phyloP scores from a whole-genome alignment of 176 grass and related monocot genomes.

The Eragrostis curvula region DNA sequence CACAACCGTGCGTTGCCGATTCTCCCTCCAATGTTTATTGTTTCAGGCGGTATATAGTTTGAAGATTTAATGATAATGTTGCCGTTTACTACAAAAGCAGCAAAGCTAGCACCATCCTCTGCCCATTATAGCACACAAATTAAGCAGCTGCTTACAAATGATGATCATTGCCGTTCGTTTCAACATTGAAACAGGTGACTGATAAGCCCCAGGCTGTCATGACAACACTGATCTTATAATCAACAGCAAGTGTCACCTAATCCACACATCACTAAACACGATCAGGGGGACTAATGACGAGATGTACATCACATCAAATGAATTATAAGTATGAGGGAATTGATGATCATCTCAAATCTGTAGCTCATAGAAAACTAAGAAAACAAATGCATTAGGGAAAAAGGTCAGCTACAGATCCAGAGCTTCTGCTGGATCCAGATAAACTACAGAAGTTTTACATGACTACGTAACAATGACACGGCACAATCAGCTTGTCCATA shows the following conservation, averaged over 20 bases:
- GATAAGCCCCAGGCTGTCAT: neutral
- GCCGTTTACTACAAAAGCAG: too few relatives aligned
- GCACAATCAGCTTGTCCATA: neutral
- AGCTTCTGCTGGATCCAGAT: neutral
- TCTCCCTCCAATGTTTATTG: too few relatives aligned
- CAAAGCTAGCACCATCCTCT: neutral
- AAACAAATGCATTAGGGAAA: slow-evolving; percentile 21
- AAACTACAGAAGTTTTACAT: slow-evolving; percentile 7
- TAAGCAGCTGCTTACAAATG: neutral
- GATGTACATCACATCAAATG: slow-evolving; percentile 23
- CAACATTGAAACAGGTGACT: neutral
- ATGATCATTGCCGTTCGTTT: neutral
- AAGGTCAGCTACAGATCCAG: slow-evolving; percentile 4
- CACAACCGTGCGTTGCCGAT: too few relatives aligned
- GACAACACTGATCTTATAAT: neutral
- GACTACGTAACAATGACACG: neutral
- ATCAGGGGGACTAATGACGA: slow-evolving; percentile 21
- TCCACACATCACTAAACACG: neutral
- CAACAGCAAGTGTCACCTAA: neutral
- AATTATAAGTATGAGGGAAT: slow-evolving; percentile 4
- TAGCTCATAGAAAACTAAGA: slow-evolving; percentile 31
- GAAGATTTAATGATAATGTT: too few relatives aligned
- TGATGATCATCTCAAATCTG: neutral
- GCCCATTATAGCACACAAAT: neutral
- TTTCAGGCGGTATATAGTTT: too few relatives aligned